phyloP scores from a whole-genome alignment of 306 rosid genomes.

The Medicago lupulina region DNA sequence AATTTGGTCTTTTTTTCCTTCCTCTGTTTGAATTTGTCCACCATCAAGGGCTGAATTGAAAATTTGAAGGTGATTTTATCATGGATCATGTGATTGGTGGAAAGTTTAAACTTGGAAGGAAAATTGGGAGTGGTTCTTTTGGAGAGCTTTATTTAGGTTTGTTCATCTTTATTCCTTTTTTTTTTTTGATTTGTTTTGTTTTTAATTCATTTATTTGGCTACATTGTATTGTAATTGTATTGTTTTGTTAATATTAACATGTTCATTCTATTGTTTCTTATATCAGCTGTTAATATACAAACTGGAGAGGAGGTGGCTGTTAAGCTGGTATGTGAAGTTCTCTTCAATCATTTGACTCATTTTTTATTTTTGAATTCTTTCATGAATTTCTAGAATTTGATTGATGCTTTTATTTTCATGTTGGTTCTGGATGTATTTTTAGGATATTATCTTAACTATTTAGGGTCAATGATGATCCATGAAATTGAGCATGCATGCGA shows the following conservation, averaged over 20 bases:
- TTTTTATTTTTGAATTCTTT: slow-evolving; percentile 5
- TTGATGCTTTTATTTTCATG: neutral
- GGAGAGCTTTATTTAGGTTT: slow-evolving; percentile 97
- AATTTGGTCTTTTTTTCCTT: slow-evolving; percentile 35
- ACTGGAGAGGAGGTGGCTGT: slow-evolving; percentile 99
- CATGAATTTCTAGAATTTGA: slow-evolving; percentile 6
- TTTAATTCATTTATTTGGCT: neutral
- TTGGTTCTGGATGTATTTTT: slow-evolving; percentile 5
- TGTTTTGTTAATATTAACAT: slow-evolving; percentile 25
- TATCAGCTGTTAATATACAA: slow-evolving; percentile 84
- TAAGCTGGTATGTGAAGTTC: slow-evolving; percentile 81
- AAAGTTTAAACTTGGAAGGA: slow-evolving; percentile 93
- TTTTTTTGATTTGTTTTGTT: too few relatives aligned
- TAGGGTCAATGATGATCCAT: slow-evolving; percentile 21
- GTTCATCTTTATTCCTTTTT: slow-evolving; percentile 7
- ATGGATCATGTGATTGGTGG: slow-evolving; percentile 97
- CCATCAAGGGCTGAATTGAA: slow-evolving; percentile 52
- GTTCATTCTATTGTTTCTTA: slow-evolving; percentile 32
- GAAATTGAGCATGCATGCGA: slow-evolving; percentile 32
- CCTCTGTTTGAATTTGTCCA: slow-evolving; percentile 49
- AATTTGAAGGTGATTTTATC: slow-evolving; percentile 56
- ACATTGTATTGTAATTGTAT: slow-evolving; percentile 22
- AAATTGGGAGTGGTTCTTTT: slow-evolving; percentile 99
- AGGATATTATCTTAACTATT: neutral
- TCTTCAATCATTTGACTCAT: neutral